Base-by-base conservation (phyloP, 2,329 filamentous ascomycete genomes). In the Phialocephala sp. region DNA sequence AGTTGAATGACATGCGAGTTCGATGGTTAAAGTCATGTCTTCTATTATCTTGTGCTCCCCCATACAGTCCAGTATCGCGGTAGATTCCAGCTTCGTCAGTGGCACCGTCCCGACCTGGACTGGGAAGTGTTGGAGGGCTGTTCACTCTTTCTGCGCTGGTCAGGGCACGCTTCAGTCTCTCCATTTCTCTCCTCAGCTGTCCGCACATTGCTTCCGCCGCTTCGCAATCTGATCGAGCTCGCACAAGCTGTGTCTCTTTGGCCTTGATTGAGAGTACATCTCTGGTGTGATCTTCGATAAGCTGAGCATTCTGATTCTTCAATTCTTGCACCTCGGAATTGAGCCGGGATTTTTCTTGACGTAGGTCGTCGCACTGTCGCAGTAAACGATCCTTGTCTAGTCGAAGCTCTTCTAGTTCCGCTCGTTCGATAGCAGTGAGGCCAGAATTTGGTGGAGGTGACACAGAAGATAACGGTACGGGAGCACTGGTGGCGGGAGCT, bases 201-300 rank as follows among this genome's bases (percentile, higher is more conserved):
- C 95, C 92, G 60, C 95, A 93, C 65, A 89, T 90, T 73, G 93
- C 89, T 76, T 97, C 93, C 0, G 94, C 92, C 0, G 92, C 89
- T 77, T 98, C 94, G 37, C 91, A 91, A 74, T 99, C 95, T 70
- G 91, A 93, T 62, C 94, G 87, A 12, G 95, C 94, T 54, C 95
- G 90, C 11, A 98, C 94, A 5, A 99, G 85, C 74, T 99, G 95
- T 2, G 95, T 98, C 78, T 99, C 95, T 79, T 99, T 99, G 15
- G 95, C 95, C 78, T 98, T 98, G 80, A 99, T 96, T 72, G 93
- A 95, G 50, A 99, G 84, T 0, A 97, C 93, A 74, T 99, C 94
- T 57, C 94, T 87, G 0, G 95, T 99, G 77, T 98, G 94, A 74
- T 98, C 94, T 79, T 99, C 95, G 67, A 99, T 99, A 39, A 99